Conservation (phyloP, 2,329 filamentous ascomycete genomes). For the Colletotrichum somersetense region DNA sequence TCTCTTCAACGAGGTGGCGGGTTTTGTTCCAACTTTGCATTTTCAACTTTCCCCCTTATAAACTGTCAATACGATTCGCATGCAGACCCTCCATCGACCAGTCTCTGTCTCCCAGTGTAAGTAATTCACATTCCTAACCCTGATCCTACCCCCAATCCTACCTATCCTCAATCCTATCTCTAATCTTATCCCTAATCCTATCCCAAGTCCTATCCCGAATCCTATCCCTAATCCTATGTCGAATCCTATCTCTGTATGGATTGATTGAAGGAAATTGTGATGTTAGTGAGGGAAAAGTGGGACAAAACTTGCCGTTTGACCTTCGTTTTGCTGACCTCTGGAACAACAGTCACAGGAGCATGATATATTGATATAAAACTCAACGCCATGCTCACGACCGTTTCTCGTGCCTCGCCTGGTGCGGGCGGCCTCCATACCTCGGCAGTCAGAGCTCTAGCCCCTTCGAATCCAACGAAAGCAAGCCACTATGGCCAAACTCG, state of each 20-base stretch:
- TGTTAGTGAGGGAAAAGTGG: too few relatives aligned
- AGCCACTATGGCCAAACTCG: conserved; percentile 57
- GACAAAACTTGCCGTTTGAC: not conserved
- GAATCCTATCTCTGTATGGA: too few relatives aligned
- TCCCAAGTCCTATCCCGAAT: too few relatives aligned
- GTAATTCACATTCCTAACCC: conserved; percentile 7
- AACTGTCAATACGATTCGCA: conserved; percentile 12
- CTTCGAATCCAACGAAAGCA: conserved; percentile 31
- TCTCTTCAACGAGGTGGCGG: conserved; percentile 29
- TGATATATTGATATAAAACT: conserved; percentile 23
- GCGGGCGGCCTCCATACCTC: conserved; percentile 46
- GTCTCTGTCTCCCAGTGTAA: conserved; percentile 26
- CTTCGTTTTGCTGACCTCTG: not conserved
- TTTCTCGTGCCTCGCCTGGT: conserved; percentile 48
- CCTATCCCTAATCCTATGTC: too few relatives aligned
- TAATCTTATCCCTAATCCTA: too few relatives aligned
- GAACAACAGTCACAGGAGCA: conserved; percentile 14
- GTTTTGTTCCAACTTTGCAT: conserved; percentile 15
- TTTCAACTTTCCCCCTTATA: conserved; percentile 3
- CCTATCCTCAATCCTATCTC: too few relatives aligned
- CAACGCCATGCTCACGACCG: conserved; percentile 45
- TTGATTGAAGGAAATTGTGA: too few relatives aligned
- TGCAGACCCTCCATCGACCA: conserved; percentile 6
- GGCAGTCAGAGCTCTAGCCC: conserved; percentile 22
- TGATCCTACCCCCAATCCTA: too few relatives aligned